phyloP scores from a whole-genome alignment of 768 basidiomycete species.

The Leccinum rimulosum region DNA sequence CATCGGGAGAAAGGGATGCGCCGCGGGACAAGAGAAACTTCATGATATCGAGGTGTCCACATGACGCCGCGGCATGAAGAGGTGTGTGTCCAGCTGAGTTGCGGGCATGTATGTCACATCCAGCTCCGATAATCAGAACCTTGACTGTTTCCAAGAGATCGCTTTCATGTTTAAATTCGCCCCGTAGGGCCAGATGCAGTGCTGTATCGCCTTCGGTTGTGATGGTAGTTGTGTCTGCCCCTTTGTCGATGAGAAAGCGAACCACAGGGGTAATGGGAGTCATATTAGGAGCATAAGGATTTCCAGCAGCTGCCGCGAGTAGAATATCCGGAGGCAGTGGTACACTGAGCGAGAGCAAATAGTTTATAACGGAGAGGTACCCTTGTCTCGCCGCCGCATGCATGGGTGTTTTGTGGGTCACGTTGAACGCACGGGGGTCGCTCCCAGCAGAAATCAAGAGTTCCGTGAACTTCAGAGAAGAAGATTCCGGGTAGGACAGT shows the following conservation, averaged over 20 bases:
- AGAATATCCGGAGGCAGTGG: background rate
- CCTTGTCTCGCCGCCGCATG: background rate
- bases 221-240: background rate
- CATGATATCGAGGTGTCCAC: background rate
- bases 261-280: background rate
- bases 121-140: background rate
- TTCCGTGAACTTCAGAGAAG: background rate
- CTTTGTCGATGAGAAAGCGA: background rate
- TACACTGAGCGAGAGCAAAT: background rate
- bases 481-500: background rate
- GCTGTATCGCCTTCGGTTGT: background rate
- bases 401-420: background rate
- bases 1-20: background rate
- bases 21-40: background rate
- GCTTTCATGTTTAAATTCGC: no score
- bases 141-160: background rate
- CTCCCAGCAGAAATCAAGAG: background rate
- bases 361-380: background rate
- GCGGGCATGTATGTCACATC: background rate
- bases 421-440: background rate
- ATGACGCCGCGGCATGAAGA: background rate
- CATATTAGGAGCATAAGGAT: no score
- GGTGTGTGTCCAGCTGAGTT: background rate
- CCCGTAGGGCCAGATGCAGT: background rate
- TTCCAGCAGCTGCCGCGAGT: background rate